Evolutionary conservation across 1,284 basidiomycete species (phyloP), one percentile per base, ranked within the genome.

Genomic region (Marasmius oreades): DNA sequence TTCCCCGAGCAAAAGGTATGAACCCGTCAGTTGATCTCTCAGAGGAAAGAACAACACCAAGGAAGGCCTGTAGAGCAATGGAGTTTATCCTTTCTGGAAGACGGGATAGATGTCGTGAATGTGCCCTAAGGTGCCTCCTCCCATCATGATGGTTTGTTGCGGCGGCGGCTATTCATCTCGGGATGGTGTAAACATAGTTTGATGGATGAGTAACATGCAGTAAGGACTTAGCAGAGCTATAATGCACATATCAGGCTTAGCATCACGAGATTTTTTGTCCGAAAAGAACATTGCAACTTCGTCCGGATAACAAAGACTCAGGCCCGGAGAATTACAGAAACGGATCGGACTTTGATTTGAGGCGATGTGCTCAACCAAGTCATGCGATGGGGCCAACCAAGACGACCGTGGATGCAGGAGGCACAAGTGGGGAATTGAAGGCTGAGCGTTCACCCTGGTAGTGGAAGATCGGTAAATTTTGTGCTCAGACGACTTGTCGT

Each of bases 131-230:
- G 20, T 16, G n/a, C n/a, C 39, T 20, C 20, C 39, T 16, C 20
- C 39, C 39, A 42, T 42, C 39, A 42, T 42, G 5, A 42, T 42
- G 39, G n/a, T 42, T 50, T 18, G 24, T 31, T 31, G 39, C 47
- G n/a, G 47, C 18, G 47, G 28, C n/a, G 47, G 24, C 24, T 50
- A 31, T 50, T 50, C 47, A 50, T 50, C 47, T 50, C 47, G 47
- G 47, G 47, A 50, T 11, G n/a, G 8, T 26, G n/a, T 50, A 46
- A 7, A 23, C 24, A 14, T 50, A 31, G 47, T 18, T 26, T n/a
- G 12, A 50, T 16, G 47, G 14, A 26, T 7, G 31, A 33, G 16
- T n/a, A n/a, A n/a, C n/a, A n/a, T n/a, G n/a, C n/a, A n/a, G n/a
- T n/a, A 45, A n/a, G 44, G 28, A 50, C 47, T 31, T 50, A 50